Evolutionary conservation across 1,284 basidiomycete species (phyloP).

Genomic region (Sanghuangporus baumii): DNA sequence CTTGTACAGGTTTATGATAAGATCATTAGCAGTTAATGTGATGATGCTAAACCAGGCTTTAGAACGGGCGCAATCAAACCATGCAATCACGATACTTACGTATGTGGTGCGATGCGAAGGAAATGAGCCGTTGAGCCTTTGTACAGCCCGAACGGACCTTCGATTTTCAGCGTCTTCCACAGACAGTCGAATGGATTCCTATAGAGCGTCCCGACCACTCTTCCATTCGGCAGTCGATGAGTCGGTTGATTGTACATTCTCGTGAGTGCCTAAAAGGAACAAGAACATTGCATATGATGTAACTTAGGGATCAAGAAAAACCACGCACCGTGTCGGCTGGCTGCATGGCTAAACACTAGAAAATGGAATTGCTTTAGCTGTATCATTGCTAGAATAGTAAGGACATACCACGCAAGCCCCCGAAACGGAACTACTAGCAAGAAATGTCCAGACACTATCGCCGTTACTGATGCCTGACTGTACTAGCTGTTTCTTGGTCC

Average conservation of each 20-base stretch:
- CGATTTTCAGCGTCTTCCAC: conserved; percentile 90
- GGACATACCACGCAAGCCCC: conserved; percentile 83
- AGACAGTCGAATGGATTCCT: conserved; percentile 93
- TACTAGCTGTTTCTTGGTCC: conserved; percentile 77
- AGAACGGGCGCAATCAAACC: neutral
- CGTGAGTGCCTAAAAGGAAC: conserved; percentile 65
- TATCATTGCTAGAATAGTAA: conserved; percentile 3
- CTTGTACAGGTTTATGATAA: conserved; percentile 75
- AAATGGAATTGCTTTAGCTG: conserved; percentile 12
- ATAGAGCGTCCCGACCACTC: conserved; percentile 74
- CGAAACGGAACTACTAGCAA: conserved; percentile 84
- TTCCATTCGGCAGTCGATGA: conserved; percentile 65
- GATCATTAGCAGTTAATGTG: conserved; percentile 82
- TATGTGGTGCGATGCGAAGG: conserved; percentile 88
- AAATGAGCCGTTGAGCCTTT: conserved; percentile 84
- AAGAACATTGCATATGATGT: conserved; percentile 1
- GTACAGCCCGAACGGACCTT: conserved; percentile 90
- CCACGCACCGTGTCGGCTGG: conserved; percentile 74
- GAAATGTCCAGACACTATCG: conserved; percentile 82
- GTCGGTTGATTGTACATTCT: conserved; percentile 97
- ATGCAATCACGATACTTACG: conserved; percentile 41
- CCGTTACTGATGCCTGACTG: conserved; percentile 59
- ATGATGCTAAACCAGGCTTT: conserved; percentile 50
- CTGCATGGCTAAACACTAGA: conserved; percentile 81
- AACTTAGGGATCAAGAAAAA: conserved; percentile 19